Evolutionary conservation across 73 alveolate genomes (phyloP).

Genomic region (Effrenium voratum): DNA sequence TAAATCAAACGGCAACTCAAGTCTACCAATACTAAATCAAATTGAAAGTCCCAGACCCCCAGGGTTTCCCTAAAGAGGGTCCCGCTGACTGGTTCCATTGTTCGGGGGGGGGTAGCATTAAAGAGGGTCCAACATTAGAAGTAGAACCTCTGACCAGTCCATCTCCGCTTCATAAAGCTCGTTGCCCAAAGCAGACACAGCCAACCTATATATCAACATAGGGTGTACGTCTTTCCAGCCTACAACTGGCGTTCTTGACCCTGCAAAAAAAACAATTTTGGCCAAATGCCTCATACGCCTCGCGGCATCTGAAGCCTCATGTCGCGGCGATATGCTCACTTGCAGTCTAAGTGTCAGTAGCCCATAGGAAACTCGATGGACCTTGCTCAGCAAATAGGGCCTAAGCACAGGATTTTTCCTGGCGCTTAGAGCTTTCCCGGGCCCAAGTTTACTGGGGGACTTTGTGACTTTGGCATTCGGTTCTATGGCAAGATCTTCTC

Average conservation of each 20-base stretch:
- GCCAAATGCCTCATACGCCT: background rate
- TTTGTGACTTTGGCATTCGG: background rate
- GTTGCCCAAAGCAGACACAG: background rate
- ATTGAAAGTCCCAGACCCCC: no score
- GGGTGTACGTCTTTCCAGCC: background rate
- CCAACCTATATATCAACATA: background rate
- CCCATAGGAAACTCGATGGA: constrained; percentile 80
- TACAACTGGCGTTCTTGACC: background rate
- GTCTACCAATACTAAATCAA: no score
- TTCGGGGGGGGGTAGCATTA: no score
- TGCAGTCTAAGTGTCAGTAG: constrained; percentile 37
- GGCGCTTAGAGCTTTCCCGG: background rate
- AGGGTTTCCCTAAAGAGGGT: no score
- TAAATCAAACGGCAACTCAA: no score
- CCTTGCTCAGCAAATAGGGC: constrained; percentile 81
- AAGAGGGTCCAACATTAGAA: no score
- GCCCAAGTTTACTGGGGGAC: background rate
- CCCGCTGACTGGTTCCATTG: no score
- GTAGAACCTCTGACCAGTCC: no score
- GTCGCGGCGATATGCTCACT: background rate
- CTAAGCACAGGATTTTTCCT: background rate
- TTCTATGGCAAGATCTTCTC: background rate
- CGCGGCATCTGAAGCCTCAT: background rate
- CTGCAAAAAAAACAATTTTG: no score
- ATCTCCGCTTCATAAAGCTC: no score